Base-by-base conservation (phyloP, 2,329 filamentous ascomycete genomes). In the Sphaerulina vaccinii region DNA sequence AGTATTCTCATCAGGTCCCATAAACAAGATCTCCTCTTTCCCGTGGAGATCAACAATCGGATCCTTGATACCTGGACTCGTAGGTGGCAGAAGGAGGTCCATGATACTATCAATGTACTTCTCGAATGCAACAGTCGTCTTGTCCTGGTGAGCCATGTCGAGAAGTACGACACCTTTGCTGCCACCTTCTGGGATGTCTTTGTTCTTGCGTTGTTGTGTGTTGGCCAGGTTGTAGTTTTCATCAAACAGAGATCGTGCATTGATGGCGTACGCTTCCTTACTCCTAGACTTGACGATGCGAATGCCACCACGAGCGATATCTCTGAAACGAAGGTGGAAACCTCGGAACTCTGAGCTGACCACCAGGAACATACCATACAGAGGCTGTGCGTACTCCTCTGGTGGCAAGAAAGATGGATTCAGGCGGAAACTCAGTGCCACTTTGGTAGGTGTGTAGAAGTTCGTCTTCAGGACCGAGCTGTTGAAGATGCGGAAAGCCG, bases 51-150 rank as follows among this genome's bases (percentile, higher is more conserved):
- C 93, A 52, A 99, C 92, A 56, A 99, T 91, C 1, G 93, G 93
- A 67, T 99, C 95, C 79, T 99, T 99, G 80, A 99, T 99, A 59
- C 93, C 93, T 9, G 93, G 93, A 52, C 90, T 96, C 63, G 84
- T 81, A 0, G 93, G 90, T 9, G 89, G 90, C 40, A 99, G 80
- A 32, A 99, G 83, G 58, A 99, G 83, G 72, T 99, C 93, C 68
- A 99, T 80, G 65, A 99, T 96, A 70, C 90, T 95, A 76, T 99
- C 93, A 66, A 99, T 99, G 75, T 99, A 99, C 79, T 99, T 99
- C 77, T 99, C 92, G 64, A 99, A 99, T 1, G 93, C 92, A 57
- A 95, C 90, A 41, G 81, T 82, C 15, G 87, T 87, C 75, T 92
- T 95, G 72, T 96, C 90, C 73, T 99, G 93, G 73, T 96, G 90